phyloP scores from a whole-genome alignment of 2,329 filamentous ascomycete species.

The Sarocladiaceae sp. region DNA sequence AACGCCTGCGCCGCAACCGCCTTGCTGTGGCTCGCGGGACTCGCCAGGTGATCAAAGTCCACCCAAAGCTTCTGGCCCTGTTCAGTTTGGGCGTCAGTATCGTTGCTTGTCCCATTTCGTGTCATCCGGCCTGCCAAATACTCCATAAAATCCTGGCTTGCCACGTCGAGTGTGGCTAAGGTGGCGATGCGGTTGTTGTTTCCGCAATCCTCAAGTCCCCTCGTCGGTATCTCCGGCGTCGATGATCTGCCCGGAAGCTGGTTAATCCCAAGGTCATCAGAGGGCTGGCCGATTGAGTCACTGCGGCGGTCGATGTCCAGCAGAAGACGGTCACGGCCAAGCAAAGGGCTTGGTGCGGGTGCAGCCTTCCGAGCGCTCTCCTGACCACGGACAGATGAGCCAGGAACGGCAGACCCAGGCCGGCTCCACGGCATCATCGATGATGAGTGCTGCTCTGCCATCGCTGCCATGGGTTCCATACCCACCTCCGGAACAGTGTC shows the following conservation, averaged over 20 bases:
- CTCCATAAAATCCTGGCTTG: constrained; percentile 40
- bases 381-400: constrained; percentile 39
- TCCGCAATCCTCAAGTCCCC: constrained; percentile 14
- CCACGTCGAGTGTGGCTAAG: constrained; percentile 34
- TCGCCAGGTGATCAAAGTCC: constrained; percentile 65
- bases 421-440: constrained; percentile 51
- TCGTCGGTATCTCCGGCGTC: constrained; percentile 28
- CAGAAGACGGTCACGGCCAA: constrained; percentile 30
- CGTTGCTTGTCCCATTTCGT: constrained; percentile 25
- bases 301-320: constrained; percentile 44
- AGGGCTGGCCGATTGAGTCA: constrained; percentile 31
- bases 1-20: constrained; percentile 71
- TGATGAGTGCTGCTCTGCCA: constrained; percentile 62
- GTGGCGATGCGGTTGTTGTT: constrained; percentile 16
- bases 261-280: constrained; percentile 24
- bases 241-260: constrained; percentile 23
- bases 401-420: constrained; percentile 37
- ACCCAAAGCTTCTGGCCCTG: constrained; percentile 36
- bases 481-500: constrained; percentile 59
- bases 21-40: constrained; percentile 47
- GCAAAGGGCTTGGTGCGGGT: constrained; percentile 31
- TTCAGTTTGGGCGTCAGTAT: constrained; percentile 16
- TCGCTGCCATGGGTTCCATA: constrained; percentile 59
- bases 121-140: constrained; percentile 36
- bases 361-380: constrained; percentile 31